Evolutionary conservation across 1,139 yeast species (phyloP).

Genomic region (Nadsonia commutata): DNA sequence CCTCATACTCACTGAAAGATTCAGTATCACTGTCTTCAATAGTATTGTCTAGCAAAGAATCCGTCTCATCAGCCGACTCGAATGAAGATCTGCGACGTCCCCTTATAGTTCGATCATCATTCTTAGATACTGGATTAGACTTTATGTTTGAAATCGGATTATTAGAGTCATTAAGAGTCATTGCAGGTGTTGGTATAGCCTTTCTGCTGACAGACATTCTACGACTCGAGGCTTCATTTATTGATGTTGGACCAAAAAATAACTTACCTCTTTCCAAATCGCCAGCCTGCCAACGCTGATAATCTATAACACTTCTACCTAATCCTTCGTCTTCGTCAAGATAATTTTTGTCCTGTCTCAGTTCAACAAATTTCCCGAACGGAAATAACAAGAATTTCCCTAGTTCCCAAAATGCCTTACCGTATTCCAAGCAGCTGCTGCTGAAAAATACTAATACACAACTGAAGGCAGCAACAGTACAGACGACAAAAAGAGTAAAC

Average conservation of each 20-base stretch:
- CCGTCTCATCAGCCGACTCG: conserved; percentile 7
- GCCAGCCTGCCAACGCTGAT: conserved; percentile 77
- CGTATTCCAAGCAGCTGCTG: conserved; percentile 38
- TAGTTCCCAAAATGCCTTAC: conserved; percentile 42
- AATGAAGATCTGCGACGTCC: conserved; percentile 5
- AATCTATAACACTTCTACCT: conserved; percentile 75
- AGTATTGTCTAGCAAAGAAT: conserved; percentile 10
- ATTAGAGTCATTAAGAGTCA: background rate
- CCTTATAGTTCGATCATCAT: conserved; percentile 1
- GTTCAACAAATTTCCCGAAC: conserved; percentile 77
- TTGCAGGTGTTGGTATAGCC: background rate
- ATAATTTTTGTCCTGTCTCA: conserved; percentile 67
- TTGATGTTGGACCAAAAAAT: conserved; percentile 44
- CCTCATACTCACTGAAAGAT: conserved; percentile 5
- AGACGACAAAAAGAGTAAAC: conserved; percentile 36
- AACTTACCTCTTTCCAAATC: conserved; percentile 44
- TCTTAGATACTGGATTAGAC: background rate
- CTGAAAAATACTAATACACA: conserved; percentile 22
- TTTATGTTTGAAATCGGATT: conserved; percentile 1
- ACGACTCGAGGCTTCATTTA: background rate
- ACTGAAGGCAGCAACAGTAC: conserved; percentile 42
- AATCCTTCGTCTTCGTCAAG: conserved; percentile 77
- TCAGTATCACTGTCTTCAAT: conserved; percentile 16
- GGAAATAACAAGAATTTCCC: conserved; percentile 69
- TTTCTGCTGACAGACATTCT: background rate